These are phyloP conservation scores for Ephemerocybe angulata DNA, from an alignment of 768 basidiomycete species.

Conservation along the genomic window DNA sequence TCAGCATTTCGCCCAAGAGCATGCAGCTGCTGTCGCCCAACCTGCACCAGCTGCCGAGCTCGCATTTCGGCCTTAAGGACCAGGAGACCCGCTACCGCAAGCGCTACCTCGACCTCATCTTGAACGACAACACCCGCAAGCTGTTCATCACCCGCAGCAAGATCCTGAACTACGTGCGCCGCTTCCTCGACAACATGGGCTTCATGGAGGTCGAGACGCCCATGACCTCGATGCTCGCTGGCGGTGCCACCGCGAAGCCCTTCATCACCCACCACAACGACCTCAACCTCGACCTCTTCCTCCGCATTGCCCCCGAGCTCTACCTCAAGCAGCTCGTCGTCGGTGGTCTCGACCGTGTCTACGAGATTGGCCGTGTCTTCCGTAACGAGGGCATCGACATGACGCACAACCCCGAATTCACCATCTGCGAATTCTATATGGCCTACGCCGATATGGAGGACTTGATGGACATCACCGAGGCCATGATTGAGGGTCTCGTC, in stretches of 20 bases:
- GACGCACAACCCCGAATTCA: slow-evolving; percentile 99
- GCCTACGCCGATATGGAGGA: slow-evolving; percentile 99
- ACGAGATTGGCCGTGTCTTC: slow-evolving; percentile 98
- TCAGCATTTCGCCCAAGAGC: slow-evolving; percentile 78
- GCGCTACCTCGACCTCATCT: slow-evolving; percentile 96
- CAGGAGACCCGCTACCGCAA: slow-evolving; percentile 97
- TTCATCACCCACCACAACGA: slow-evolving; percentile 99
- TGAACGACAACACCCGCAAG: slow-evolving; percentile 84
- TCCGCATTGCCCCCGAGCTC: slow-evolving; percentile 95
- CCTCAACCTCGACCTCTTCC: slow-evolving; percentile 91
- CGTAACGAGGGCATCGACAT: slow-evolving; percentile 98
- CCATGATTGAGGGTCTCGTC: slow-evolving; percentile 86
- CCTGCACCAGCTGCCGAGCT: slow-evolving; percentile 90
- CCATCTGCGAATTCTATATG: slow-evolving; percentile 99
- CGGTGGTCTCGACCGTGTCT: slow-evolving; percentile 95
- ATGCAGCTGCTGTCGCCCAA: slow-evolving; percentile 93
- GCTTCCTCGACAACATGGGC: slow-evolving; percentile 83
- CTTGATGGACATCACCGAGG: slow-evolving; percentile 95
- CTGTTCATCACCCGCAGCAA: slow-evolving; percentile 87
- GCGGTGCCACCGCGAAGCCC: slow-evolving; percentile 97
- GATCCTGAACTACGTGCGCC: slow-evolving; percentile 90
- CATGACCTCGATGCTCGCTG: slow-evolving; percentile 94
- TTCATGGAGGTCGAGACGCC: slow-evolving; percentile 99
- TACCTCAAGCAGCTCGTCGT: slow-evolving; percentile 98
- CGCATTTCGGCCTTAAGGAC: slow-evolving; percentile 93